Conservation (phyloP, 352 stramenopile species). For the Globisporangium ultimum region DNA sequence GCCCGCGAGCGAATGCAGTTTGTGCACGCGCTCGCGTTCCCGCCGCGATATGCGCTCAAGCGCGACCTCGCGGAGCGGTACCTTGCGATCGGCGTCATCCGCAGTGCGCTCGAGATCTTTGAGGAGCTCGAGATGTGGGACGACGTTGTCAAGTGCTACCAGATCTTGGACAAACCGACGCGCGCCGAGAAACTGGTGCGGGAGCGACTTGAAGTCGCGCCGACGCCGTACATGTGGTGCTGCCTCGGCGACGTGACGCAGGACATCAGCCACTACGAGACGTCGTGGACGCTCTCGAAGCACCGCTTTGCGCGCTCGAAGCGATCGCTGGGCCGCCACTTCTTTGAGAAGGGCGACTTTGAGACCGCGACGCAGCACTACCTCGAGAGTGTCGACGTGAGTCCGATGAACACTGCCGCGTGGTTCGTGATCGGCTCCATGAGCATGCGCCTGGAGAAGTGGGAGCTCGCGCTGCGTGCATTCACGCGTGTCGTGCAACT, state of each 20-base stretch:
- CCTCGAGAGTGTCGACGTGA: conserved; percentile 79
- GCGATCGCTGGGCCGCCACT: conserved; percentile 86
- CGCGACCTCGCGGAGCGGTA: conserved; percentile 92
- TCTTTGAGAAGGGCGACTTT: conserved; percentile 87
- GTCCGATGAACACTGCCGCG: conserved; percentile 85
- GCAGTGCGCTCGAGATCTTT: conserved; percentile 91
- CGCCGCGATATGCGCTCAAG: conserved; percentile 92
- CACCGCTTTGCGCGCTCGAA: conserved; percentile 91
- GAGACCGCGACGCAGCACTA: conserved; percentile 78
- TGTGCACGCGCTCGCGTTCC: conserved; percentile 92
- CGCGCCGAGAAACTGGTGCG: conserved; percentile 90
- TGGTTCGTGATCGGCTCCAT: conserved; percentile 94
- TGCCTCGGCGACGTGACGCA: conserved; percentile 91
- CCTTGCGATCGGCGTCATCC: conserved; percentile 83
- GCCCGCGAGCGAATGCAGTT: conserved; percentile 89
- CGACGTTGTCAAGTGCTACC: conserved; percentile 95
- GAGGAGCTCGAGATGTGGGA: conserved; percentile 96
- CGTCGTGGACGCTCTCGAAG: conserved; percentile 89
- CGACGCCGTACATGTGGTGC: conserved; percentile 93
- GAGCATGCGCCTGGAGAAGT: conserved; percentile 87
- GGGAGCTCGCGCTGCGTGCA: conserved; percentile 78
- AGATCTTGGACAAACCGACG: conserved; percentile 88
- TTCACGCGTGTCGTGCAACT: conserved; percentile 94
- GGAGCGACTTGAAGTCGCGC: conserved; percentile 74
- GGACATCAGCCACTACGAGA: conserved; percentile 89